Base-by-base conservation (phyloP, 1,284 basidiomycete species). In the Moesziomyces sp. region DNA sequence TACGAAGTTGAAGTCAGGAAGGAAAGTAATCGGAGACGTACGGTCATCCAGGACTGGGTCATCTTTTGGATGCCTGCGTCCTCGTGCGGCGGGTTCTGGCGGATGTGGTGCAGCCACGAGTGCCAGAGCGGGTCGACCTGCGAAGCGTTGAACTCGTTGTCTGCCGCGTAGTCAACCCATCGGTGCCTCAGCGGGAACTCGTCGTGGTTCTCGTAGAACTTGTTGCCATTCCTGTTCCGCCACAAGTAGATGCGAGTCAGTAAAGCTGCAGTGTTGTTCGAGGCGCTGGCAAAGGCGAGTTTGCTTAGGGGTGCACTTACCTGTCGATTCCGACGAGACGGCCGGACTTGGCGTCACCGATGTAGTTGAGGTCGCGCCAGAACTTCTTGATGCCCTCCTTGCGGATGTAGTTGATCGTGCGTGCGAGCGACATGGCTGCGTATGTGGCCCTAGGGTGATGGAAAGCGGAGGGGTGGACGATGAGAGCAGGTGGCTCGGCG, bases 301-400 rank as follows among this genome's bases (percentile, higher is more conserved):
- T n/a, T n/a, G 44, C 28, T 5, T 13, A 18, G 11, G 21, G 16
- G 11, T 18, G 5, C 3, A 54, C 77, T 51, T 58, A 76, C 78
- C 74, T 61, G 69, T 83, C 82, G 43, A 70, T 67, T 21, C 82
- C 82, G 13, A 83, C 79, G 40, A 83, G 70, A 33, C 62, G 73
- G 59, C 82, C 82, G 21, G 77, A 74, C 69, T 83, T 83, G 60
- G 81, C 80, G 45, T 83, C 82, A 54, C 81, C 82, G 28, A 83
- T 82, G 57, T 80, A 79, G 58, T 82, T 74, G 47, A 83, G 60
- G 55, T 83, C 80, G 16, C 77, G 64, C 80, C 80, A 83, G 72
- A 69, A 83, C 59, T 79, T 76, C 51, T 70, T 63, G 50, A 79
- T 51, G 13, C 82, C 82, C 21, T 74, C 78, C 62, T 78, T 75